Evolutionary conservation across 164 flowering plant genomes (phyloP).

Genomic region (Chloranthus sessilifolius): DNA sequence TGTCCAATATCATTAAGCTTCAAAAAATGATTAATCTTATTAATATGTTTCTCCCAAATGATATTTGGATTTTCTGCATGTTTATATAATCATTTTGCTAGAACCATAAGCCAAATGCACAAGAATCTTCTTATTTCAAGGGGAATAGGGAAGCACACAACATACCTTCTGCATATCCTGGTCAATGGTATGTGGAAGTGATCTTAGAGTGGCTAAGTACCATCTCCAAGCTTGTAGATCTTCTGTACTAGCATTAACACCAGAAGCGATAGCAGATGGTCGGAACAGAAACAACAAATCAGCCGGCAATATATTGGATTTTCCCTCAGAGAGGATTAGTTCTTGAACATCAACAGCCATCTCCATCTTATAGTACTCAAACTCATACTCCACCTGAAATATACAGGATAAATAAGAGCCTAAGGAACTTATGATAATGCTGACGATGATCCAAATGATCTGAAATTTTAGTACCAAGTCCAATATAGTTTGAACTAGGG

Average conservation of each 20-base stretch:
- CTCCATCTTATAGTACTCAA: slow-evolving; percentile 79
- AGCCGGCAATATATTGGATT: slow-evolving; percentile 83
- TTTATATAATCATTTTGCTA: too few relatives aligned
- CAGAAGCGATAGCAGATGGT: slow-evolving; percentile 39
- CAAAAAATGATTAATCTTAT: too few relatives aligned
- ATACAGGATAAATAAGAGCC: neutral
- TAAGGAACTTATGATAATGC: slow-evolving; percentile 1
- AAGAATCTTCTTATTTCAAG: too few relatives aligned
- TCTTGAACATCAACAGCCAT: slow-evolving; percentile 76
- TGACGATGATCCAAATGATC: too few relatives aligned
- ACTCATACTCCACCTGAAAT: slow-evolving; percentile 86
- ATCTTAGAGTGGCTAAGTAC: slow-evolving; percentile 68
- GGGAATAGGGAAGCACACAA: too few relatives aligned
- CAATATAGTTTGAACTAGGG: too few relatives aligned
- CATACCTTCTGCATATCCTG: slow-evolving; percentile 73
- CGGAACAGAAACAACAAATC: slow-evolving; percentile 81
- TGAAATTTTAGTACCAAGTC: too few relatives aligned
- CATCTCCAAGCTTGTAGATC: slow-evolving; percentile 76
- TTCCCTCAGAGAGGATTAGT: slow-evolving; percentile 76
- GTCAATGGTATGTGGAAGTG: slow-evolving; percentile 63
- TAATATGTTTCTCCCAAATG: too few relatives aligned
- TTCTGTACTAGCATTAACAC: slow-evolving; percentile 24
- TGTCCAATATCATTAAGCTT: too few relatives aligned
- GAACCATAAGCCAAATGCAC: too few relatives aligned
- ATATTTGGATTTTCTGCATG: too few relatives aligned